Evolutionary conservation across 1,284 basidiomycete genomes (phyloP).

Genomic region (Tylopilus orsonianus): DNA sequence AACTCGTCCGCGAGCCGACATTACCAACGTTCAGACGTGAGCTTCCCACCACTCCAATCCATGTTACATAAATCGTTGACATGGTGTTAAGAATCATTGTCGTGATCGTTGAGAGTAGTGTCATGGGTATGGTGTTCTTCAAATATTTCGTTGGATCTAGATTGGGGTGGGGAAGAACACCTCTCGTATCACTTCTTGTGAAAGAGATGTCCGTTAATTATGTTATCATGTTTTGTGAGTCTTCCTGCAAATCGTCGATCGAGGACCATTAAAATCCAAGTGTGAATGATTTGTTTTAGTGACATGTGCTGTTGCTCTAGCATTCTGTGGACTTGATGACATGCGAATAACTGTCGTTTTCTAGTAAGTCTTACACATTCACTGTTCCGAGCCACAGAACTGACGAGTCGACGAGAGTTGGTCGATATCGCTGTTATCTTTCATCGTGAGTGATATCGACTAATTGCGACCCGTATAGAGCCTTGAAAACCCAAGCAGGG

Average conservation of each 20-base stretch:
- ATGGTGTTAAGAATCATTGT: constrained; percentile 1
- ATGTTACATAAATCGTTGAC: too few relatives aligned
- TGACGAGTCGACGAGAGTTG: constrained; percentile 13
- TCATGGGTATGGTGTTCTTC: constrained; percentile 16
- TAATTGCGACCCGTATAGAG: not conserved
- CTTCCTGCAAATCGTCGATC: not conserved
- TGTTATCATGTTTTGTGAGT: constrained; percentile 10
- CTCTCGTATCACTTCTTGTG: constrained; percentile 26
- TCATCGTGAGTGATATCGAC: constrained; percentile 11
- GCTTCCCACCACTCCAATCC: not conserved
- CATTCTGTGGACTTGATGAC: constrained; percentile 7
- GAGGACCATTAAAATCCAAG: not conserved
- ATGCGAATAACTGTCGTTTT: not conserved
- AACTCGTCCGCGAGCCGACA: not conserved
- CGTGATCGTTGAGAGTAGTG: constrained; percentile 9
- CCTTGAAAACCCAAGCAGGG: constrained; percentile 14
- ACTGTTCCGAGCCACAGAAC: not conserved
- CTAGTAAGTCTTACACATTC: constrained; percentile 10
- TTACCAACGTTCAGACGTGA: not conserved
- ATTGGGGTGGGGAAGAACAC: constrained; percentile 14
- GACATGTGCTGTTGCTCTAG: not conserved
- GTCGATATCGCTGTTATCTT: constrained; percentile 12
- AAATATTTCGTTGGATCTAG: constrained; percentile 17
- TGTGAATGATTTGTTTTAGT: constrained; percentile 3
- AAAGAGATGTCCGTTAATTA: constrained; percentile 19